A percentile compares a stretch with the other conserved stretches of the same genome.
phyloP scores from a whole-genome alignment of 805 yeast species.

The Millerozyma miso region DNA sequence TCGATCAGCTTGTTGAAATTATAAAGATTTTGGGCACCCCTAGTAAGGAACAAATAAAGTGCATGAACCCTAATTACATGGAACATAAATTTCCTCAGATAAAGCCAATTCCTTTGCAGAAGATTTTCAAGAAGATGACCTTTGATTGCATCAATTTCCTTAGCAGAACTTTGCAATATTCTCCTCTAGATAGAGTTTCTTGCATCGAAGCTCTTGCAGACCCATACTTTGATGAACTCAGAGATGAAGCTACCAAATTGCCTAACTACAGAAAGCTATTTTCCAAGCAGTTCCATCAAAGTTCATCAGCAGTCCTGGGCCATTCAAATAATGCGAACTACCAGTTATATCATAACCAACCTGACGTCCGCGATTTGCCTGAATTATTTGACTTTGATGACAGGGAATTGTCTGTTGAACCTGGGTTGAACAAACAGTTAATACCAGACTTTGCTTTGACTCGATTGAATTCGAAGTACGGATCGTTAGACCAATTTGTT shows the following conservation, averaged over 20 bases:
- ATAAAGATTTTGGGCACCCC: slow-evolving; percentile 96
- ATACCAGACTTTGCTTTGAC: slow-evolving; percentile 39
- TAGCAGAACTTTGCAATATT: slow-evolving; percentile 57
- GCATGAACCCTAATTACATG: slow-evolving; percentile 96
- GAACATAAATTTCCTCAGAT: slow-evolving; percentile 93
- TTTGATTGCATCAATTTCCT: slow-evolving; percentile 54
- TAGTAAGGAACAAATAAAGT: slow-evolving; percentile 79
- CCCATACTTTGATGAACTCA: slow-evolving; percentile 53
- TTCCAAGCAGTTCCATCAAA: slow-evolving; percentile 32
- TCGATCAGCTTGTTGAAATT: slow-evolving; percentile 94
- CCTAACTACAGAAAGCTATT: slow-evolving; percentile 43
- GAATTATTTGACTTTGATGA: slow-evolving; percentile 49
- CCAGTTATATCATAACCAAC: slow-evolving; percentile 35
- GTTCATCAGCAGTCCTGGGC: slow-evolving; percentile 8
- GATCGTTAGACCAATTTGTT: slow-evolving; percentile 31
- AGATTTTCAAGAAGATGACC: slow-evolving; percentile 59
- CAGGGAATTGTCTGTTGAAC: slow-evolving; percentile 46
- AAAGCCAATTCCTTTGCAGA: slow-evolving; percentile 68
- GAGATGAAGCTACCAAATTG: slow-evolving; percentile 32
- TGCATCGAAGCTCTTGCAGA: slow-evolving; percentile 52
- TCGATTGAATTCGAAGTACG: slow-evolving; percentile 21
- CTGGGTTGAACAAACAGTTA: slow-evolving; percentile 34
- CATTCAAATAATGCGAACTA: slow-evolving; percentile 40
- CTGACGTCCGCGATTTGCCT: slow-evolving; percentile 42
- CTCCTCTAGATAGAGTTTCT: slow-evolving; percentile 60